Evolutionary conservation across 2,329 filamentous ascomycete species (phyloP).

Genomic region (Xylariaceae sp.): DNA sequence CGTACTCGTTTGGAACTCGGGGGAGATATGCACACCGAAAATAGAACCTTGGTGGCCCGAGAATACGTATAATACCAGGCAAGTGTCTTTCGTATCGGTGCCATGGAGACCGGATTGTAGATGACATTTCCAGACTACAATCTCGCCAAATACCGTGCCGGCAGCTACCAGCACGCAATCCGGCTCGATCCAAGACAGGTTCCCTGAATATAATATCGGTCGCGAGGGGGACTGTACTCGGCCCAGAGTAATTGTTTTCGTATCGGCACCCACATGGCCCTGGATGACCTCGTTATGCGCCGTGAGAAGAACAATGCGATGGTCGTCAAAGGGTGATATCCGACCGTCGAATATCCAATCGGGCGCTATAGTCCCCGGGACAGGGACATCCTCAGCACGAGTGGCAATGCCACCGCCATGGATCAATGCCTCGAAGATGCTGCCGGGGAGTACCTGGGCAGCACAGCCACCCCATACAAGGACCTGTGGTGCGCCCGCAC

Average conservation of each 20-base stretch:
- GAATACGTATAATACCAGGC: slow-evolving; percentile 49
- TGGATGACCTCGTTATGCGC: slow-evolving; percentile 78
- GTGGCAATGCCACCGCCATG: not conserved
- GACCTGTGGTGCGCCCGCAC: slow-evolving; percentile 28
- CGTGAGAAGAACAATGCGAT: slow-evolving; percentile 60
- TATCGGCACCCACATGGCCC: slow-evolving; percentile 32
- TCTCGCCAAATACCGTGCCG: slow-evolving; percentile 91
- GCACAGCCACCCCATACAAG: slow-evolving; percentile 67
- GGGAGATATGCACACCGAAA: slow-evolving; percentile 80
- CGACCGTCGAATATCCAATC: slow-evolving; percentile 76
- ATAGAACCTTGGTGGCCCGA: slow-evolving; percentile 84
- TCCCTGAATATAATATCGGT: slow-evolving; percentile 83
- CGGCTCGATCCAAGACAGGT: slow-evolving; percentile 56
- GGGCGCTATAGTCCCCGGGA: slow-evolving; percentile 43
- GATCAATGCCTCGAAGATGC: slow-evolving; percentile 27
- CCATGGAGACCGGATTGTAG: slow-evolving; percentile 22
- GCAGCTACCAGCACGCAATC: slow-evolving; percentile 68
- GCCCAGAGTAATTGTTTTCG: slow-evolving; percentile 37
- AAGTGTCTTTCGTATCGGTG: slow-evolving; percentile 12
- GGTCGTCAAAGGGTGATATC: slow-evolving; percentile 41
- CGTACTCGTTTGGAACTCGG: slow-evolving; percentile 38
- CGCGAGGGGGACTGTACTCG: slow-evolving; percentile 59
- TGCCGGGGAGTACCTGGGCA: slow-evolving; percentile 41
- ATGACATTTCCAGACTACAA: slow-evolving; percentile 77
- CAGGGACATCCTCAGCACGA: not conserved